phyloP scores from a whole-genome alignment of 306 rosid genomes.

The Oemleria cerasiformis region DNA sequence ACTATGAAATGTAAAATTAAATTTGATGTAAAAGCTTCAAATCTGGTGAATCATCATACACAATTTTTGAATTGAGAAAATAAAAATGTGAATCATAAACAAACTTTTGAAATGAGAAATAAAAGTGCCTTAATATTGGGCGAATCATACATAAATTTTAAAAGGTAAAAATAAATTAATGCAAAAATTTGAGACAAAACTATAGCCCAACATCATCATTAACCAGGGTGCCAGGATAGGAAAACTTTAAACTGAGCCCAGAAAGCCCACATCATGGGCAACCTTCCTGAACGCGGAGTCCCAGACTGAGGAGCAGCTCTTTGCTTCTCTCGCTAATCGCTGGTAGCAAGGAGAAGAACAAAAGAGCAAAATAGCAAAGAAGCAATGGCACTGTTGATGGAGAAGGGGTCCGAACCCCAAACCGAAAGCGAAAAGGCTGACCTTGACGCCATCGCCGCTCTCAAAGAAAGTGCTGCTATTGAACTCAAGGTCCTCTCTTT shows the following conservation, averaged over 20 bases:
- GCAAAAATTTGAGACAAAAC: too few species aligned
- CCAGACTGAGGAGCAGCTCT: not conserved
- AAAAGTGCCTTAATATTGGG: too few species aligned
- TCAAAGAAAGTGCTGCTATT: slow-evolving; percentile 69
- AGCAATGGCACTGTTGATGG: slow-evolving; percentile 87
- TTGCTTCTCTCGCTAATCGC: not conserved
- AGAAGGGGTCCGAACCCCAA: slow-evolving; percentile 66
- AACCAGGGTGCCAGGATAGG: not conserved
- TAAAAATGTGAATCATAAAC: too few species aligned
- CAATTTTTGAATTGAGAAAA: too few species aligned
- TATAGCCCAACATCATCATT: too few species aligned
- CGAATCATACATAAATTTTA: too few species aligned
- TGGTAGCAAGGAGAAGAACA: not conserved
- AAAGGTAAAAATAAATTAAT: too few species aligned
- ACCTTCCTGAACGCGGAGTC: too few species aligned
- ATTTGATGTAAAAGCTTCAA: too few species aligned
- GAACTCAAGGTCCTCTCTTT: slow-evolving; percentile 62
- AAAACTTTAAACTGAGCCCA: not conserved
- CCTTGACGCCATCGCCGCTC: slow-evolving; percentile 90
- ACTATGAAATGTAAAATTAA: too few species aligned
- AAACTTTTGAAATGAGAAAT: too few species aligned
- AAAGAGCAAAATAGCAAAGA: not conserved
- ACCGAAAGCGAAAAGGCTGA: slow-evolving; percentile 75
- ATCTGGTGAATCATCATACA: too few species aligned
- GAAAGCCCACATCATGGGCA: not conserved